Base-by-base conservation (phyloP, 2,329 filamentous ascomycete genomes). In the Claviceps cyperi region DNA sequence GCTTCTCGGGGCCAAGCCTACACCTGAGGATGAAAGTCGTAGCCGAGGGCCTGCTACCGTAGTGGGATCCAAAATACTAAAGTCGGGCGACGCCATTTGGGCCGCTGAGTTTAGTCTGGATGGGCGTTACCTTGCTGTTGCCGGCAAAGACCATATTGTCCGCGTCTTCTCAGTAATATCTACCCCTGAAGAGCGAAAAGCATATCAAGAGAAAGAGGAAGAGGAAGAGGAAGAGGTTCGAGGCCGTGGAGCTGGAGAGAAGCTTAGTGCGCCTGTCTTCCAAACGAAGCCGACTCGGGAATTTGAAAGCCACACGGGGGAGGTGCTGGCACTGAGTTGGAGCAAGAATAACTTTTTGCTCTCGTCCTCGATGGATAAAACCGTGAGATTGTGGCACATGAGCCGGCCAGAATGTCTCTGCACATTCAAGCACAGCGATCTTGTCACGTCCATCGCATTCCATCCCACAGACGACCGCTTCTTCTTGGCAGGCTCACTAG, bases 321-420 rank as follows among this genome's bases (percentile, higher is more conserved):
- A 94, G 57, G 81, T 98, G 5, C 69, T 98, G 55, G 91, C 95
- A 62, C 66, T 98, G 52, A 94, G 87, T 64, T 98, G 92, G 92
- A 97, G 91, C 70, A 98, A 97, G 74, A 98, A 98, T 67, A 95
- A 94, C 64, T 98, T 98, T 58, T 67, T 98, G 28, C 73, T 98
- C 15, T 96, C 91, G 3, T 94, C 90, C 0, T 95, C 90, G 0
- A 96, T 97, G 89, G 92, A 98, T 64, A 96, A 96, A 70, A 95
- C 90, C 0, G 92, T 98, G 13, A 79, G 88, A 14, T 67, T 98
- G 46, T 98, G 92, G 91, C 92, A 98, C 66, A 75, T 92, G 54
- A 91, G 80, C 61, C 77, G 91, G 48, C 67, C 76, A 3, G 90
- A 97, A 60, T 96, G 89, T 59, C 73, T 98, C 0, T 95, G 89